Evolutionary conservation across 2,329 filamentous ascomycete genomes (phyloP), one percentile per base, ranked within the genome.

Genomic region (Colletotrichum limetticola): DNA sequence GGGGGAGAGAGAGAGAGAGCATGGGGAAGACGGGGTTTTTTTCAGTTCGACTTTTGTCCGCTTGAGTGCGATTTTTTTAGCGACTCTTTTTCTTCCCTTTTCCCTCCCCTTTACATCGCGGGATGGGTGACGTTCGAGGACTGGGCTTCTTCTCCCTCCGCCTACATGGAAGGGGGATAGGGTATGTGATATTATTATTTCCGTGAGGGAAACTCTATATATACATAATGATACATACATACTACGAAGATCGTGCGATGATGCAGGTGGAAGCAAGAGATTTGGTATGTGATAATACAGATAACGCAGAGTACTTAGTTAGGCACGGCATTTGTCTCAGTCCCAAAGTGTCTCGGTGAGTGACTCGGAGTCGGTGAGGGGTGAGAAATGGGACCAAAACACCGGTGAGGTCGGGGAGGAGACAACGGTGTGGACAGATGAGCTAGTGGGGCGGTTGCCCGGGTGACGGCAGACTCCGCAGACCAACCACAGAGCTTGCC

Each of bases 191-290:
- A 22, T 19, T 22, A 61, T 19, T 19, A 24, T 16, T 32, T 16
- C 42, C n/a, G 49, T 16, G 7, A 14, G 30, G 22, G 49, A 64
- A 9, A 4, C 7, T 42, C 8, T 49, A 11, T 35, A 64, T 52
- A 69, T 35, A 69, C 11, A 68, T 64, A 64, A 69, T 69, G 37
- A 64, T 57, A 64, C 59, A 52, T 49, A 64, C 22, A 52, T 64
- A 65, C 37, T 42, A 42, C 37, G 16, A 42, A 3, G 14, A 19
- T 8, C 11, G 11, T 35, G 32, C 32, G 32, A 35, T 12, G 32
- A 35, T 35, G 32, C 32, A 35, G 32, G 4, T 12, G 11, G 32
- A 12, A 35, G 32, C 11, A 12, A 35, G 32, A 35, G 32, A 35
- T 35, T 35, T 12, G 32, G 11, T 35, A 12, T 12, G 1, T 35